Evolutionary conservation across 495 filamentous ascomycete genomes (phyloP).

Genomic region (Aspergillus diversus): DNA sequence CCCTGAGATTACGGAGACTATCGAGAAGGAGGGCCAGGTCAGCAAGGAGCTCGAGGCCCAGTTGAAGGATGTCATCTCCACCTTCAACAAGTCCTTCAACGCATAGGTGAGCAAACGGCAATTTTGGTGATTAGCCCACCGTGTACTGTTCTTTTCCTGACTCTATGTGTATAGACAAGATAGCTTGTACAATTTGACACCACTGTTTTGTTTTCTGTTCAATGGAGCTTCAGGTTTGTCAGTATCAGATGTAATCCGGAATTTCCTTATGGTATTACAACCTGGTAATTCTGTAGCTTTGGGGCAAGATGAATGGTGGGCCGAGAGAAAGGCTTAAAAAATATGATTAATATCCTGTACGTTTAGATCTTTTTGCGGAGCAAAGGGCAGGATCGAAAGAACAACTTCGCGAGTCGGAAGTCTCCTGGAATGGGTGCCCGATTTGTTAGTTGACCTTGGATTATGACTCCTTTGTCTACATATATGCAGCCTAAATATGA

Average conservation of each 20-base stretch:
- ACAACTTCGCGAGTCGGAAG: conserved; percentile 13
- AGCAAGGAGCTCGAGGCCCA: conserved; percentile 92
- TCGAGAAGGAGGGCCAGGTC: conserved; percentile 94
- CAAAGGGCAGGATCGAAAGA: conserved; percentile 36
- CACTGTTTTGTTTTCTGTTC: conserved; percentile 51
- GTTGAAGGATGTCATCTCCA: conserved; percentile 75
- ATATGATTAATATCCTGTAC: conserved; percentile 57
- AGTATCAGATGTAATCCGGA: conserved; percentile 24
- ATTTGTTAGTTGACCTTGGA: conserved; percentile 22
- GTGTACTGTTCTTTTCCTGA: conserved; percentile 49
- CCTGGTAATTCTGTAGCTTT: conserved; percentile 28
- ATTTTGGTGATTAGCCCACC: conserved; percentile 39
- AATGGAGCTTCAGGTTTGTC: conserved; percentile 27
- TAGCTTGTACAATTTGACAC: conserved; percentile 60
- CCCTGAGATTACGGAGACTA: conserved; percentile 78
- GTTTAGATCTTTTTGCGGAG: conserved; percentile 52
- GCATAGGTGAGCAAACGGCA: conserved; percentile 54
- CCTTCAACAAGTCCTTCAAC: conserved; percentile 94
- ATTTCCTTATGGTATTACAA: conserved; percentile 15
- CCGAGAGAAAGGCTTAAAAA: conserved; percentile 34
- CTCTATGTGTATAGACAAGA: conserved; percentile 58
- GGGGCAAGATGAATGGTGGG: conserved; percentile 26
- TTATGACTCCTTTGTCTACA: conserved; percentile 24
- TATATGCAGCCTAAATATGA: conserved; percentile 39
- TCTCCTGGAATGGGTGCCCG: conserved; percentile 18